Evolutionary conservation across 108 stramenopile species (phyloP), one percentile per base, ranked within the genome.

Genomic region (Nitzschia sp.): DNA sequence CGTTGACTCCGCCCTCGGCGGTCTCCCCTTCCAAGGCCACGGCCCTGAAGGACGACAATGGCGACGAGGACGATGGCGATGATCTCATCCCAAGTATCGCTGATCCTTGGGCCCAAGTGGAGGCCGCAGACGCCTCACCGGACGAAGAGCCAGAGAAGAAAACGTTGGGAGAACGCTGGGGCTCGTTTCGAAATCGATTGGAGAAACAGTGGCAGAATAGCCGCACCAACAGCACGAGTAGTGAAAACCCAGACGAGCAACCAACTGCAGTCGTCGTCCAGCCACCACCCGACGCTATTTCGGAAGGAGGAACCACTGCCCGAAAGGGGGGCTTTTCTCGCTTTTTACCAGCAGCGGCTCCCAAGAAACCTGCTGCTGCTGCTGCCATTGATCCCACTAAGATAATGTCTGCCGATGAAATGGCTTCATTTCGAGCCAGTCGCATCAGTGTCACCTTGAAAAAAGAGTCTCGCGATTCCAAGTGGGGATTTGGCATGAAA

Each of bases 401-500:
- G n/a, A n/a, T n/a, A n/a, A 5, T 33, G 28, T 57, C 55, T 57
- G 67, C 54, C 15, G 22, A 32, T 27, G 44, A 68, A 25, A 35
- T 44, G 4, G 67, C 15, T 9, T 48, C 69, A 30, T 41, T 68
- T 45, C 58, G 74, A 34, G 67, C 74, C 2, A 32, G 41, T 31
- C 19, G 21, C 15, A 71, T 77, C 32, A 80, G 73, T 26, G 71
- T 76, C 2, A 80, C 75, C 9, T 44, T 80, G 9, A 22, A 71
- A 36, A 80, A 76, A 38, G 47, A 48, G 1, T 34, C 45, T n/a
- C 25, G 32, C 16, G 75, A 76, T 33, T 60, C 79, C 13, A 60
- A 54, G 56, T 74, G 68, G 38, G 79, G 75, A 2, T 44, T 80
- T 54, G 79, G 70, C 8, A 41, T 80, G 35, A 61, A 54, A 8